These are phyloP conservation scores for Blastocystis sp. DNA, from an alignment of 352 stramenopile genomes.

Conservation along the genomic window DNA sequence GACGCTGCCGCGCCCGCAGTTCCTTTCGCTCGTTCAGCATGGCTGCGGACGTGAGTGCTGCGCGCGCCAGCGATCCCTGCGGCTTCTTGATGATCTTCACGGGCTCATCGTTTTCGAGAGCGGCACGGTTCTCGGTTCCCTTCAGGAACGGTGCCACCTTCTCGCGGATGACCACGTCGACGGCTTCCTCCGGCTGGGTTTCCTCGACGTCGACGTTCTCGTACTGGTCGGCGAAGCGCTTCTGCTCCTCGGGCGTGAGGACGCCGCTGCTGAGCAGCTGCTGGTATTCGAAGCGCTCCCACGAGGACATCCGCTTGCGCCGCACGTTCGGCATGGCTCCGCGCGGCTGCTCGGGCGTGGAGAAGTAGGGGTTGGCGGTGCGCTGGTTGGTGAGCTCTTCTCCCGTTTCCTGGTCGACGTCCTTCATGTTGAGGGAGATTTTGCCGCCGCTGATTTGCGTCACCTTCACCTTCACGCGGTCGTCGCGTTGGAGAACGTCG, in stretches of 20 bases:
- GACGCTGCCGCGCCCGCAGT: slow-evolving; percentile 86
- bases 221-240: slow-evolving; percentile 61
- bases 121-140: slow-evolving; percentile 74
- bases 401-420: slow-evolving; percentile 87
- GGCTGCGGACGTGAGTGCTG: slow-evolving; percentile 85
- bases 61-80: slow-evolving; percentile 88
- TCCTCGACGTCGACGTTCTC: slow-evolving; percentile 76
- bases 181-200: slow-evolving; percentile 63
- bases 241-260: slow-evolving; percentile 87
- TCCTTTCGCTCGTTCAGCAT: slow-evolving; percentile 91
- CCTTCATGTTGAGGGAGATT: slow-evolving; percentile 85
- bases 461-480: slow-evolving; percentile 86
- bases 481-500: slow-evolving; percentile 71
- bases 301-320: slow-evolving; percentile 82
- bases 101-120: slow-evolving; percentile 77
- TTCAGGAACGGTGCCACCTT: slow-evolving; percentile 87
- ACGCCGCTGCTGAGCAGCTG: slow-evolving; percentile 94
- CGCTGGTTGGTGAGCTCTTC: slow-evolving; percentile 82
- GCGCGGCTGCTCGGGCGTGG: neutral
- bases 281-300: slow-evolving; percentile 87
- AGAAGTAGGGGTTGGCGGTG: no score
- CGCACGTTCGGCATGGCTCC: slow-evolving; percentile 58
- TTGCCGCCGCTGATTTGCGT: slow-evolving; percentile 65
- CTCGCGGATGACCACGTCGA: slow-evolving; percentile 87
- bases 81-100: slow-evolving; percentile 97